Evolutionary conservation across 441 rosid genomes (phyloP), one percentile per base, ranked within the genome.

Genomic region (Breynia disticha): DNA sequence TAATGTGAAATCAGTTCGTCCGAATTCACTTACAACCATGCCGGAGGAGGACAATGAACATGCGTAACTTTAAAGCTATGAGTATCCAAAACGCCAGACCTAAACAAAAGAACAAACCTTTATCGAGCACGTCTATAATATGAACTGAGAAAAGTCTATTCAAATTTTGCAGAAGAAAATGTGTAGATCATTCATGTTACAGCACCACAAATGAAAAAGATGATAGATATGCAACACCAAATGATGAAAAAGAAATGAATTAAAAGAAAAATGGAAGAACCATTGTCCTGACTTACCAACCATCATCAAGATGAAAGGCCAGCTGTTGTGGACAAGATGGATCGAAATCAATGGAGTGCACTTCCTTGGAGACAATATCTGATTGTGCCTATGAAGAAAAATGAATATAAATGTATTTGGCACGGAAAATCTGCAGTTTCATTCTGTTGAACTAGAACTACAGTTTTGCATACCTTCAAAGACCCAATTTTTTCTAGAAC

Each of bases 1-100:
- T 12, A 39, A 59, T 45, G 50, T n/a, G n/a, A n/a, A n/a, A 63
- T 16, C 44, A 48, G 43, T 43, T 51, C 22, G 9, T 35, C 50
- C 35, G 62, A 63, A 48, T 63, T 45, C 70, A 82, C 99, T 86
- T 76, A 89, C 97, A 93, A 67, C 97, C 97, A 89, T 55, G 95
- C 79, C 14, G 96, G 97, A 43, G 97, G 97, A 55, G 99, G 99
- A 73, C 97, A 93, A 71, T 93, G 99, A 59, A 93, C 83, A 67
- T 89, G 99, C 49, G 87, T 83, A 65, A 89, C 86, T 71, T 73
- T 55, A 57, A 59, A 64, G 67, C 68, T 83, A 59, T 76, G 56
- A 50, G 83, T 63, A 73, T 93, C 86, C 61, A 93, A 22, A 72
- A 93, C 81, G 59, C 97, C 99, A 0, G 99, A 93, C 99, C 97